Evolutionary conservation across 164 flowering plant genomes (phyloP).

Genomic region (Annona squamosa): DNA sequence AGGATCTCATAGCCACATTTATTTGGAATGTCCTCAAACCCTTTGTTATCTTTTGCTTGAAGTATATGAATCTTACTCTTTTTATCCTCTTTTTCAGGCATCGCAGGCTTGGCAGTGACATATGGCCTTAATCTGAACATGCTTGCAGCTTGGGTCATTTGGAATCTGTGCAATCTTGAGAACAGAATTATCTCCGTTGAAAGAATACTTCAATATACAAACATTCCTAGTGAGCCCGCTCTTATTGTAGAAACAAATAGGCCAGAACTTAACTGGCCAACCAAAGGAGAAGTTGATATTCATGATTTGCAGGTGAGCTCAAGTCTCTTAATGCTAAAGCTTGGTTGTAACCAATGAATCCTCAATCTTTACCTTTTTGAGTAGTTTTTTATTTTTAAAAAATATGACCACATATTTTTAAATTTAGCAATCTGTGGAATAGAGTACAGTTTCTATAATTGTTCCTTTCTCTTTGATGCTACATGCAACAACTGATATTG

Average conservation of each 20-base stretch:
- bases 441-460: no score
- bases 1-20: neutral
- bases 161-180: slow-evolving; percentile 40
- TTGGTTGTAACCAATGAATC: neutral
- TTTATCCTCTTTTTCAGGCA: slow-evolving; percentile 18
- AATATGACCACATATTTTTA: no score
- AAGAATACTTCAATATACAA: slow-evolving; percentile 24
- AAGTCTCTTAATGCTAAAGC: neutral
- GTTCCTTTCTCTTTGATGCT: no score
- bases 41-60: neutral
- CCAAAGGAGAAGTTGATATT: slow-evolving; percentile 21
- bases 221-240: slow-evolving; percentile 27
- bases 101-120: slow-evolving; percentile 47
- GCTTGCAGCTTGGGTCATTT: slow-evolving; percentile 25
- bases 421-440: no score
- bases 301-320: slow-evolving; percentile 16
- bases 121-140: slow-evolving; percentile 42
- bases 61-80: slow-evolving; percentile 5
- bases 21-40: neutral
- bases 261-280: slow-evolving; percentile 20
- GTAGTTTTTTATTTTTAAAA: no score
- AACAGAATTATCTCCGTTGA: slow-evolving; percentile 44
- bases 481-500: no score
- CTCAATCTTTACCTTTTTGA: no score
- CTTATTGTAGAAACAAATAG: slow-evolving; percentile 19